These are phyloP conservation scores for Galeopsis tetrahit DNA, from an alignment of 257 asterid genomes.

Conservation along the genomic window DNA sequence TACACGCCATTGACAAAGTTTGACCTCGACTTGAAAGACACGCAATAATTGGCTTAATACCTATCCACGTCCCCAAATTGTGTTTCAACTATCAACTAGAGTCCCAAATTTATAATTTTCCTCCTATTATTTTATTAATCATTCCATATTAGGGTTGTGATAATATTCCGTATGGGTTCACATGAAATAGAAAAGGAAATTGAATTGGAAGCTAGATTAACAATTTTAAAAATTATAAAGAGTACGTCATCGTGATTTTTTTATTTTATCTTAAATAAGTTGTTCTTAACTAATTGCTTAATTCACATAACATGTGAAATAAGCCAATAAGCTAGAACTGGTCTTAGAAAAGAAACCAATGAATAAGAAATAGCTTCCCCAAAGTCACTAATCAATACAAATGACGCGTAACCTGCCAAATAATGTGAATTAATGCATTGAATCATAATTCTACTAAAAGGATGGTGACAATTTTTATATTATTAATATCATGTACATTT, in stretches of 20 bases:
- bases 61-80: constrained; percentile 3
- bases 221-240: not conserved
- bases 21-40: not conserved
- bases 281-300: too few species aligned
- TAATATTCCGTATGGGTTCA: not conserved
- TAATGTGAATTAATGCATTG: too few species aligned
- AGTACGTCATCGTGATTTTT: not conserved
- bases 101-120: not conserved
- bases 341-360: too few species aligned
- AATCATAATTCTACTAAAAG: too few species aligned
- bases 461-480: too few species aligned
- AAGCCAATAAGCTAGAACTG: too few species aligned
- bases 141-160: not conserved
- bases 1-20: not conserved
- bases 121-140: not conserved
- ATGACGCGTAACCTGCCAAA: too few species aligned
- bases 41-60: constrained; percentile 15
- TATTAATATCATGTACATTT: too few species aligned
- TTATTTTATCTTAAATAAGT: too few species aligned
- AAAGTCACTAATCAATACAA: too few species aligned
- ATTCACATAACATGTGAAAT: too few species aligned
- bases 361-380: too few species aligned
- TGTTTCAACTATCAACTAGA: not conserved
- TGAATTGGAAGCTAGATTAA: not conserved
- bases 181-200: not conserved